Conservation (phyloP, 2,329 filamentous ascomycete genomes). For the Arthrobotrys pseudoclavata region DNA sequence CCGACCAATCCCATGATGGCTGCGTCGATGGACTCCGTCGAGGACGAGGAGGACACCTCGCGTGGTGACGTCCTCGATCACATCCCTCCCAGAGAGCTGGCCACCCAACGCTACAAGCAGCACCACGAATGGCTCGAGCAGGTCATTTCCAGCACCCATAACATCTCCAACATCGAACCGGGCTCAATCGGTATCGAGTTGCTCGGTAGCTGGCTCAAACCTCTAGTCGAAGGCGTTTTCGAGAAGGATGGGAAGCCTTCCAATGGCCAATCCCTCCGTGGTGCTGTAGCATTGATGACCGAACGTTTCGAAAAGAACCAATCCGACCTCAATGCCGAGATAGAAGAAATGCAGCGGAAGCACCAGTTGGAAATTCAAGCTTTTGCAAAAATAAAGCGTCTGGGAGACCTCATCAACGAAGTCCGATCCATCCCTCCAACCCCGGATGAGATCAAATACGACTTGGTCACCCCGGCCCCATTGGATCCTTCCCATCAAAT, state of each 20-base stretch:
- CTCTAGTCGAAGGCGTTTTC: conserved; percentile 39
- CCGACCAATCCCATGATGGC: conserved; percentile 45
- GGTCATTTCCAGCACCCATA: conserved; percentile 89
- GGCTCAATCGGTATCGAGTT: conserved; percentile 66
- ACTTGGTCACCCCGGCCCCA: conserved; percentile 32
- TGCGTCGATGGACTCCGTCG: conserved; percentile 68
- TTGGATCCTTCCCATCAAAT: conserved; percentile 25
- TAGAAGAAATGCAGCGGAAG: conserved; percentile 83
- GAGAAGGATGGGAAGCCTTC: conserved; percentile 48
- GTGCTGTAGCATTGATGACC: conserved; percentile 67
- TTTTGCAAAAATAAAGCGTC: conserved; percentile 66
- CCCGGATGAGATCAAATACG: conserved; percentile 33
- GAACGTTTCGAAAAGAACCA: conserved; percentile 79
- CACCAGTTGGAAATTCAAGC: conserved; percentile 81
- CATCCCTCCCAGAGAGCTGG: conserved; percentile 89
- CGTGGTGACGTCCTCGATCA: conserved; percentile 91
- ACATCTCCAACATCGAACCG: conserved; percentile 85
- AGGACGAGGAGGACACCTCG: conserved; percentile 91
- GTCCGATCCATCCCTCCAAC: conserved; percentile 36
- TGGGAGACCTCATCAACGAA: conserved; percentile 38
- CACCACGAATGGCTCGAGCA: conserved; percentile 99
- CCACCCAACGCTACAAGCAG: conserved; percentile 86
- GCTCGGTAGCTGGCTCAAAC: conserved; percentile 52
- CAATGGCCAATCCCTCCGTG: conserved; percentile 60
- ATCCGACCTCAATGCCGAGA: conserved; percentile 80